Evolutionary conservation across 345 rosid genomes (phyloP), one percentile per base, ranked within the genome.

Genomic region (Lumnitzera littorea): DNA sequence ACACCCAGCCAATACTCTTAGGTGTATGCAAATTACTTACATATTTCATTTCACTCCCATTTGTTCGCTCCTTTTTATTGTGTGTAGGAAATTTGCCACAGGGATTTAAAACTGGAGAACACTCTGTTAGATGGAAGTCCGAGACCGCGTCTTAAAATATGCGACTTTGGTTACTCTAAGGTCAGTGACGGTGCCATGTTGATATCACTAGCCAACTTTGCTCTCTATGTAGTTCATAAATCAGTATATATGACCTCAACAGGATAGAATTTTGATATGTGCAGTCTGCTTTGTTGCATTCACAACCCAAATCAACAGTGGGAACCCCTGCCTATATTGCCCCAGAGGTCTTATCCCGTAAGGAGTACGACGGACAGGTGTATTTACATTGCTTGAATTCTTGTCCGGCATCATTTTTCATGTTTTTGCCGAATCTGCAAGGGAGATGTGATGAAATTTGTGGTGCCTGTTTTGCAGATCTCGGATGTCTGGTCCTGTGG

Each of bases 401-500:
- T 36, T 63, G 55, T 23, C 54, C 53, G 46, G 46, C 55, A 29
- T 27, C 17, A 27, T 43, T 36, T 43, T 15, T 15, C 43, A 15
- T 20, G n/a, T n/a, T n/a, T 41, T 20, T 16, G 15, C 43, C 7
- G 6, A 36, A 5, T 36, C 10, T 10, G 6, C 56, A 24, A 9
- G 5, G 20, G 52, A 13, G 15, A 13, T 50, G 3, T 3, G 52
- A 52, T 15, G 24, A 15, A 24, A 52, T 3, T 52, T 52, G 0
- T 52, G 12, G 24, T 52, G 55, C 4, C 7, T 25, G 10, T 15
- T 13, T 29, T 51, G 46, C 52, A 80, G 94, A 75, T 72, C 69
- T 78, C 89, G 60, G 94, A 86, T 80, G 89, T 86, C 57, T 86
- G 94, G 94, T 86, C 94, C 3, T 82, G 89, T 68, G 94, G 89